phyloP scores from a whole-genome alignment of 768 basidiomycete genomes.

The Hypsizygus marmoreus region DNA sequence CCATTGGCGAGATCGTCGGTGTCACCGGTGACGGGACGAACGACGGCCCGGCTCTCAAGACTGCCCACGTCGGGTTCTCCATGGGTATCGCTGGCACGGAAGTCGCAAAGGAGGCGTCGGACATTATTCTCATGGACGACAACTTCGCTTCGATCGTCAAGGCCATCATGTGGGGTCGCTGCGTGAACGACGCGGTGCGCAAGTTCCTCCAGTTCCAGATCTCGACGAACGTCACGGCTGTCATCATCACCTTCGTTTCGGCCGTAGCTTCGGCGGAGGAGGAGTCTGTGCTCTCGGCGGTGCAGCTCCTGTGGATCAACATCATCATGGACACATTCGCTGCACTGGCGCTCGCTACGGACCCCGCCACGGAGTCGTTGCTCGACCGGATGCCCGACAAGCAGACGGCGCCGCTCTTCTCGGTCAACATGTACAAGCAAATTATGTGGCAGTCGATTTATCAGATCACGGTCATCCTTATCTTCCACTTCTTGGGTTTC shows the following conservation, averaged over 20 bases:
- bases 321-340: constrained; percentile 99
- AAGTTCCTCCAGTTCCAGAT: constrained; percentile 98
- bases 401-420: constrained; percentile 87
- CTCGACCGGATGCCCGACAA: constrained; percentile 91
- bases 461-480: constrained; percentile 78
- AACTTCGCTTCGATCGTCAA: constrained; percentile 96
- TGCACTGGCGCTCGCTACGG: constrained; percentile 95
- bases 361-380: constrained; percentile 80
- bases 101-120: constrained; percentile 98
- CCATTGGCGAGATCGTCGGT: constrained; percentile 87
- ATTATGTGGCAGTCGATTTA: constrained; percentile 88
- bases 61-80: constrained; percentile 94
- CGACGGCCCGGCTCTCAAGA: constrained; percentile 95
- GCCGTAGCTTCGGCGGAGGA: constrained; percentile 81
- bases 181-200: constrained; percentile 95
- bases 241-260: constrained; percentile 89
- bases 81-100: constrained; percentile 98
- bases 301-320: constrained; percentile 98
- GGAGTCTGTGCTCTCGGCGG: constrained; percentile 87
- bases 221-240: constrained; percentile 93
- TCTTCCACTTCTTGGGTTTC: constrained; percentile 87
- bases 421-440: constrained; percentile 95
- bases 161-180: constrained; percentile 99
- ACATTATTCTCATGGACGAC: constrained; percentile 98
- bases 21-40: constrained; percentile 99